These are phyloP conservation scores for Nematocida displodere DNA, from an alignment of 371 early-diverging fungal genomes.

Conservation along the genomic window DNA sequence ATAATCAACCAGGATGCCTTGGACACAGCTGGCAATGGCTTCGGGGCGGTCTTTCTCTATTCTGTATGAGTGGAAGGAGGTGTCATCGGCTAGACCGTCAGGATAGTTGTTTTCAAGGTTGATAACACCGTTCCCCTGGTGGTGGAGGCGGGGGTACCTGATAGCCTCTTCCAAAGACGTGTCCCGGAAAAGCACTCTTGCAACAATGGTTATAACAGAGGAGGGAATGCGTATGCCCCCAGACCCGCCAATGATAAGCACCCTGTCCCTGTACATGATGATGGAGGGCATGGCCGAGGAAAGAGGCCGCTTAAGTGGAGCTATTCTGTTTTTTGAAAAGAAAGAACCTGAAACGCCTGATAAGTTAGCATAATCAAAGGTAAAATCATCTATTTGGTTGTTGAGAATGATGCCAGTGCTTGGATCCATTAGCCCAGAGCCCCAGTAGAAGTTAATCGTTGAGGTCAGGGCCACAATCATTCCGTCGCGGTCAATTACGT, in stretches of 20 bases:
- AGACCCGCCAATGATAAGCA: slow-evolving; percentile 77
- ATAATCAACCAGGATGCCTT: slow-evolving; percentile 27
- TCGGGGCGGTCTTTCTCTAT: slow-evolving; percentile 44
- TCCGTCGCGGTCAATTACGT: slow-evolving; percentile 76
- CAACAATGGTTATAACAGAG: slow-evolving; percentile 71
- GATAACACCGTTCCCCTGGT: slow-evolving; percentile 76
- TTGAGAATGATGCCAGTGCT: slow-evolving; percentile 89
- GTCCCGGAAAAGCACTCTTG: slow-evolving; percentile 71
- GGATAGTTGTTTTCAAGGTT: slow-evolving; percentile 55
- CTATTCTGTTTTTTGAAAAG: slow-evolving; percentile 74
- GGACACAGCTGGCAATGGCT: slow-evolving; percentile 61
- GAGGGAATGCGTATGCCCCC: slow-evolving; percentile 89
- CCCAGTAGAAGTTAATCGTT: slow-evolving; percentile 80
- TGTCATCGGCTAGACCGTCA: slow-evolving; percentile 11
- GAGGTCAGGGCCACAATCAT: slow-evolving; percentile 79
- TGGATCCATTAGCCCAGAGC: slow-evolving; percentile 80
- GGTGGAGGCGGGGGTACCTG: slow-evolving; percentile 75
- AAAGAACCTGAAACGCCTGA: slow-evolving; percentile 70
- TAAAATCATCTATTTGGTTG: slow-evolving; percentile 94
- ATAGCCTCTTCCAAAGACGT: slow-evolving; percentile 71
- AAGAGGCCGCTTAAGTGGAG: slow-evolving; percentile 79
- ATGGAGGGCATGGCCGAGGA: slow-evolving; percentile 81
- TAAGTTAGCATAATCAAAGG: slow-evolving; percentile 72
- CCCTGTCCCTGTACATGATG: slow-evolving; percentile 69
- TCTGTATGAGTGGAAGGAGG: slow-evolving; percentile 32